phyloP scores from a whole-genome alignment of 2,329 filamentous ascomycete species.

The Chaetomium strumarium region DNA sequence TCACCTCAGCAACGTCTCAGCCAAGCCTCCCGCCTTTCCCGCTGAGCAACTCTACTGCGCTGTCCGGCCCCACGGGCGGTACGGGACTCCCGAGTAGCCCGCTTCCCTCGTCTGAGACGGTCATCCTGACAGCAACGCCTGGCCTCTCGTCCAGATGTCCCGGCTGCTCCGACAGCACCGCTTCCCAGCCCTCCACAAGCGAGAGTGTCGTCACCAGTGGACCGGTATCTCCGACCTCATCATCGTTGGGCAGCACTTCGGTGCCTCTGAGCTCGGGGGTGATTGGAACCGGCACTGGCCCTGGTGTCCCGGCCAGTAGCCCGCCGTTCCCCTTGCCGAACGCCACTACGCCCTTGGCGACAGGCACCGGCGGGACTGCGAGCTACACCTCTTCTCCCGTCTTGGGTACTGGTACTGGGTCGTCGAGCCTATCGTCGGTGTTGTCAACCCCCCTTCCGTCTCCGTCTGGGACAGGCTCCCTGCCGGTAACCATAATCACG shows the following conservation, averaged over 20 bases:
- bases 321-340: conserved; percentile 14
- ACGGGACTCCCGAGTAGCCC: background rate
- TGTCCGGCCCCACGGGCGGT: conserved; percentile 4
- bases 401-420: conserved; percentile 11
- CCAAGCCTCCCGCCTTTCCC: conserved; percentile 10
- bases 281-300: background rate
- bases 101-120: conserved; percentile 1
- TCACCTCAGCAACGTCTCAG: background rate
- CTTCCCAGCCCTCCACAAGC: conserved; percentile 8
- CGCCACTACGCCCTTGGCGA: conserved; percentile 2
- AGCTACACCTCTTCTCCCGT: background rate
- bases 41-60: conserved; percentile 5
- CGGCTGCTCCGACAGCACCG: background rate
- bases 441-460: conserved; percentile 9
- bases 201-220: background rate
- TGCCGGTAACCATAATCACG: background rate
- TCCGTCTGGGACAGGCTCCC: conserved; percentile 1
- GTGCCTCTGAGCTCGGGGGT: background rate
- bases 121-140: background rate
- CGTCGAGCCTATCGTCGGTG: background rate
- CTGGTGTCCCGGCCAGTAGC: conserved; percentile 3
- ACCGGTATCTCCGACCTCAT: background rate
- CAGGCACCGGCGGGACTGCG: conserved; percentile 4
- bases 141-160: conserved; percentile 11
- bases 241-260: background rate